Evolutionary conservation across 2,329 filamentous ascomycete species (phyloP), one percentile per base, ranked within the genome.

Genomic region (Pseudogymnoascus sp.): DNA sequence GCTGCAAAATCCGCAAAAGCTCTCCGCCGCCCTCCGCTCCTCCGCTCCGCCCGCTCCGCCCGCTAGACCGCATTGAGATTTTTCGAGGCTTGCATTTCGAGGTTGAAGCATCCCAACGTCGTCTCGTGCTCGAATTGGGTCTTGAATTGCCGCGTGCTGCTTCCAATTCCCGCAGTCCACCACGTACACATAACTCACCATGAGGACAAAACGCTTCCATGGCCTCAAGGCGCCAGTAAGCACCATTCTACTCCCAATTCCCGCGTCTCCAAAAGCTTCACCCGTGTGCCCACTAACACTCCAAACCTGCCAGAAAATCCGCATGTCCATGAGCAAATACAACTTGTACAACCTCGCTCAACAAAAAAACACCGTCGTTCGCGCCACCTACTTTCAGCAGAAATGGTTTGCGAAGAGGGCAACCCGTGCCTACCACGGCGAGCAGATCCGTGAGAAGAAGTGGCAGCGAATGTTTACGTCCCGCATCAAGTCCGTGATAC

Each of bases 261-360:
- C 40, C 33, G 33, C 59, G 33, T 61, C 28, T 19, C 37, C 46
- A 24, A 46, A 33, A n/a, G n/a, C 28, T 56, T 56, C 50, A 35
- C 5, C 14, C n/a, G n/a, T 35, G 28, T 35, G 26, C 41, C n/a
- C n/a, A n/a, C n/a, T 65, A 46, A 65, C 40, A 59, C n/a, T 56
- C 16, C 19, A 28, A 33, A 56, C 26, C 65, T 60, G 63, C 62
- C 74, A 98, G 93, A 96, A 91, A 89, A 76, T 96, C 76, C 89
- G 93, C 72, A 90, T 95, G 81, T 91, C 92, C 81, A 97, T 93
- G 95, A 96, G 91, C 82, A 96, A 96, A 80, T 92, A 91, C 82
- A 96, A 96, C 74, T 83, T 99, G 67, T 99, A 90, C 85, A 97
- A 97, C 78, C 79, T 99, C 68, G 19, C 50, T 33, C 28, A 19